These are phyloP conservation scores for Aspergillus wentii DNA, from an alignment of 495 filamentous ascomycete genomes.

Conservation along the genomic window DNA sequence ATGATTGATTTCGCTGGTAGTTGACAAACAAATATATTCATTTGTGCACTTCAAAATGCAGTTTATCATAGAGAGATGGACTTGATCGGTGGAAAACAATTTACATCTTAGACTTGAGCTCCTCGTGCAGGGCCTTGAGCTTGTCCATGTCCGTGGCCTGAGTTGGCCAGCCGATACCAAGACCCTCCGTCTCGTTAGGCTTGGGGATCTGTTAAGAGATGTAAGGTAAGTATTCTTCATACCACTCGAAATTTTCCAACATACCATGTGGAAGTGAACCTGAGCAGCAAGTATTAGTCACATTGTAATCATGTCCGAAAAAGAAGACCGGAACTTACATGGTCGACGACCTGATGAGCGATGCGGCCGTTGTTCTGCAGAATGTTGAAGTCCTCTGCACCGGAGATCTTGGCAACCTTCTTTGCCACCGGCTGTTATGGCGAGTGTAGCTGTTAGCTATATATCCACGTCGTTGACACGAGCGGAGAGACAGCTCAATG, in stretches of 20 bases:
- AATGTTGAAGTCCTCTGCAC: slow-evolving; percentile 81
- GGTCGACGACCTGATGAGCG: slow-evolving; percentile 93
- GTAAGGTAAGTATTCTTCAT: neutral
- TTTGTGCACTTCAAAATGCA: no score
- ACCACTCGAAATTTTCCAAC: no score
- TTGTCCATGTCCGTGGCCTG: slow-evolving; percentile 75
- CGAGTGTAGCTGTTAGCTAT: neutral
- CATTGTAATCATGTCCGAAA: no score
- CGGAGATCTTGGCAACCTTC: slow-evolving; percentile 73
- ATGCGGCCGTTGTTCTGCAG: slow-evolving; percentile 92
- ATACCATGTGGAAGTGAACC: slow-evolving; percentile 93
- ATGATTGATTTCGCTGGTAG: no score
- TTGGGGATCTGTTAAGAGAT: slow-evolving; percentile 80
- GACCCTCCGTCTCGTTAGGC: slow-evolving; percentile 77
- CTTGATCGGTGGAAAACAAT: slow-evolving; percentile 1
- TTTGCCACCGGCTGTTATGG: slow-evolving; percentile 70
- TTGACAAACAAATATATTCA: no score
- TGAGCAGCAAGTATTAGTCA: slow-evolving; percentile 18
- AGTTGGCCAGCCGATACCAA: slow-evolving; percentile 76
- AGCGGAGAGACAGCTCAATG: slow-evolving; percentile 1
- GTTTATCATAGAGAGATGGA: no score
- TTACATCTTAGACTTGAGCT: slow-evolving; percentile 88
- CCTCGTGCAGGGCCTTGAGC: slow-evolving; percentile 73
- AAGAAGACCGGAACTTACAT: slow-evolving; percentile 55
- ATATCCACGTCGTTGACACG: neutral